Base-by-base conservation (phyloP, 805 yeast species). In the Naumovozyma dairenensis region DNA sequence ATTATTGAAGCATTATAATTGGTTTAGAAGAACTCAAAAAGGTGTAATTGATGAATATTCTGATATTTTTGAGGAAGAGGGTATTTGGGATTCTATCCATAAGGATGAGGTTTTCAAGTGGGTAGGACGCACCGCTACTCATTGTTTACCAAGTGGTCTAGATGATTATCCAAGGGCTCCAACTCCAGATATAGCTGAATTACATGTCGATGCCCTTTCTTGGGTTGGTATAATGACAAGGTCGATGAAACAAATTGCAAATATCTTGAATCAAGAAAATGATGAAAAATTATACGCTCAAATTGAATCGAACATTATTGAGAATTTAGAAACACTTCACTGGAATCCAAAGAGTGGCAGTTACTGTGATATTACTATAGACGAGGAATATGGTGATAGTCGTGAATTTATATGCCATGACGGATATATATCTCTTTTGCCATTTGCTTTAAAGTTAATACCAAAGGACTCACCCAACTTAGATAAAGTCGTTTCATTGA, bases 211-310 rank as follows among this genome's bases (percentile, higher is more conserved):
- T 52, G 65, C 89, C 36, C 60, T 89, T 31, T 69, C 93, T 4
- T 92, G 98, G 98, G 74, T 92, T 38, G 97, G 95, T 12, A 78
- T 82, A 5, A 85, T 89, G 94, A 73, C 96, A 0, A 69, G 77
- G 43, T 74, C 94, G 0, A 77, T 92, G 77, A 72, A 71, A 44
- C 67, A 71, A 34, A 73, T 89, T 39, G 87, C 96, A 0, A 64
- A 61, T 28, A 55, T 77, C 7, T 59, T 86, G 27, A 80, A 69
- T 0, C 62, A 72, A 31, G 49, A 60, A 2, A 77, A 72, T 2
- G 96, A 85, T 48, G 69, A 69, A 6, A 47, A 51, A n/a, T 53
- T 55, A 37, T 92, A 74, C 53, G 45, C 60, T 5, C 43, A 57
- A 13, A 72, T 77, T 25, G 82, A 77, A 42, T 45, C 57, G 4